These are phyloP conservation scores for Nannochloris sp. DNA, from an alignment of 139 green algal genomes.

Conservation along the genomic window DNA sequence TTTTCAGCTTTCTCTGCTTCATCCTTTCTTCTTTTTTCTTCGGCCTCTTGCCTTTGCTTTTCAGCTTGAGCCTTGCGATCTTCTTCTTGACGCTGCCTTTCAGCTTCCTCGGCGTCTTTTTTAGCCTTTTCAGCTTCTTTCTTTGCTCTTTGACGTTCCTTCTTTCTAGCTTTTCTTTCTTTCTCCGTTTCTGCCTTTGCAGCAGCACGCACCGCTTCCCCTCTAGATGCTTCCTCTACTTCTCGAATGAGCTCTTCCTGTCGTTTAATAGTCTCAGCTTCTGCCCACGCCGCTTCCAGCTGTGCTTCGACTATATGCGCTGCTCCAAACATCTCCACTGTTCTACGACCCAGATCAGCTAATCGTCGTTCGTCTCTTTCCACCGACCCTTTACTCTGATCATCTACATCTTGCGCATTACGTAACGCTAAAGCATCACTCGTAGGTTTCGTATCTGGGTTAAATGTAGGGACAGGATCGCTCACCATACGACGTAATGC, in stretches of 20 bases:
- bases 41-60: constrained; percentile 10
- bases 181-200: constrained; percentile 52
- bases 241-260: constrained; percentile 91
- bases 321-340: constrained; percentile 89
- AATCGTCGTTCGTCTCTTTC: constrained; percentile 89
- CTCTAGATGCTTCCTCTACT: constrained; percentile 61
- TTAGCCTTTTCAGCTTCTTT: constrained; percentile 52
- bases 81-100: constrained; percentile 8
- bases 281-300: constrained; percentile 72
- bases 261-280: constrained; percentile 78
- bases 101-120: constrained; percentile 41
- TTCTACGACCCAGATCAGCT: constrained; percentile 77
- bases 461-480: constrained; percentile 19
- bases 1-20: constrained; percentile 20
- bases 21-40: constrained; percentile 23
- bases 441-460: constrained; percentile 18
- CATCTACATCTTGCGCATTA: constrained; percentile 35
- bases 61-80: constrained; percentile 12
- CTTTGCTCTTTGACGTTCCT: constrained; percentile 32
- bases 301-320: constrained; percentile 66
- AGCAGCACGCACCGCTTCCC: constrained; percentile 49
- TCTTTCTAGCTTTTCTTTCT: constrained; percentile 72
- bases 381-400: constrained; percentile 55
- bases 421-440: neutral
- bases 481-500: constrained; percentile 4